These are phyloP conservation scores for Anacardium occidentale DNA, from an alignment of 345 rosid genomes.

Conservation along the genomic window DNA sequence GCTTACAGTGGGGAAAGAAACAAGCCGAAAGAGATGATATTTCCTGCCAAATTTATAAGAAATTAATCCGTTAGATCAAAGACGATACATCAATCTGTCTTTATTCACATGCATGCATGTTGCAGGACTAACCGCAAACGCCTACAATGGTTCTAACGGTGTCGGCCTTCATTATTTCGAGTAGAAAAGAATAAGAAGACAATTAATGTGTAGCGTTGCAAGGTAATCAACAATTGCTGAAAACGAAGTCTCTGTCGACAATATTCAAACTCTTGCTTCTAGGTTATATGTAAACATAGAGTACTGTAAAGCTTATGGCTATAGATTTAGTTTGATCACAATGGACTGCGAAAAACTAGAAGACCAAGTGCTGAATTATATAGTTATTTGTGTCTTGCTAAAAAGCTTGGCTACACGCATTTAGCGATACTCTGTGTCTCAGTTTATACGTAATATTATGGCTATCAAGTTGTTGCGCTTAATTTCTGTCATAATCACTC, in stretches of 20 bases:
- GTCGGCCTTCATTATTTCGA: conserved; percentile 21
- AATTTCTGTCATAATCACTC: no score
- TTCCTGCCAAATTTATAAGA: conserved; percentile 41
- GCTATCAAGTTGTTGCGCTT: no score
- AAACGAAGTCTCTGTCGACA: neutral
- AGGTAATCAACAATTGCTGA: no score
- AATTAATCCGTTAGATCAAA: no score
- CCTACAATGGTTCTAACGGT: conserved; percentile 50
- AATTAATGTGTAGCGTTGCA: no score
- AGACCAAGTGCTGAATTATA: neutral
- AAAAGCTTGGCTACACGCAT: neutral
- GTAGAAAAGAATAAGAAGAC: neutral
- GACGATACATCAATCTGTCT: no score
- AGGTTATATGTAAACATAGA: no score
- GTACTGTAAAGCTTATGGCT: neutral
- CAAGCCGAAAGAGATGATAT: conserved; percentile 61
- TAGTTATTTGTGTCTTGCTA: neutral
- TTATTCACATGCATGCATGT: no score
- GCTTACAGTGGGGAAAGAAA: conserved; percentile 71
- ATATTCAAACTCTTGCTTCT: no score
- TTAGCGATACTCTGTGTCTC: neutral
- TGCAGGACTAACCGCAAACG: conserved; percentile 48
- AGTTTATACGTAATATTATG: neutral
- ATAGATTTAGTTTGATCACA: neutral
- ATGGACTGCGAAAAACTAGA: neutral